Evolutionary conservation across 345 rosid species (phyloP), one percentile per base, ranked within the genome.

Genomic region (Rubroshorea leprosula): DNA sequence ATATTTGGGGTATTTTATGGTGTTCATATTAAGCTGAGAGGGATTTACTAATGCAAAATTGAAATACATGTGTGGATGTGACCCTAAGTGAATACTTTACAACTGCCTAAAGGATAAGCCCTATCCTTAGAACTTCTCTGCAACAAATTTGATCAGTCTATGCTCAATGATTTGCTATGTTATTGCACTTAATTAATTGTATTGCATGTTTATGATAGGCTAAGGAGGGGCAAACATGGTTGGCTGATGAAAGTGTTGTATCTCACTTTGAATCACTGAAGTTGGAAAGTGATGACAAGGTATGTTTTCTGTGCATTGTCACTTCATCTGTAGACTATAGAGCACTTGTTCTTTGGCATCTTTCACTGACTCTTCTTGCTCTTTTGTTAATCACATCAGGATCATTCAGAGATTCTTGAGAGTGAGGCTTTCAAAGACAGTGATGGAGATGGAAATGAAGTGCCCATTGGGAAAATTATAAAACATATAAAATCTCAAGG

Each of bases 381-480:
- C 12, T 60, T 60, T 52, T 26, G 27, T 61, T 61, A 53, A 52
- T 66, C 21, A 61, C 24, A 65, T 77, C 82, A 83, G 99, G 80
- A 63, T 70, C 72, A 58, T 49, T 58, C 81, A 41, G 77, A 73
- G 66, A 49, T 27, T 55, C 64, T 70, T 23, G 75, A 77, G 46
- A 74, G 78, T 50, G 81, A 69, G 65, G 76, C 49, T 76, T 57
- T 68, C 52, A 69, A 76, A 60, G 95, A 80, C 54, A 72, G 66
- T 52, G 87, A 89, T 46, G 80, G 51, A 66, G 99, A 85, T 71
- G 94, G 79, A 55, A 82, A 76, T 62, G 99, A 89, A 61, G 72
- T 81, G 61, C 91, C 97, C 64, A 76, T 89, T 22, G 86, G 87
- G 35, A 80, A 87, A 73, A 87, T 89, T 58, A 55, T 87, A 15